A percentile compares a stretch with the other conserved stretches of the same genome.
Evolutionary conservation across 1,284 basidiomycete genomes (phyloP).

Genomic region (Ganoderma lingzhi): DNA sequence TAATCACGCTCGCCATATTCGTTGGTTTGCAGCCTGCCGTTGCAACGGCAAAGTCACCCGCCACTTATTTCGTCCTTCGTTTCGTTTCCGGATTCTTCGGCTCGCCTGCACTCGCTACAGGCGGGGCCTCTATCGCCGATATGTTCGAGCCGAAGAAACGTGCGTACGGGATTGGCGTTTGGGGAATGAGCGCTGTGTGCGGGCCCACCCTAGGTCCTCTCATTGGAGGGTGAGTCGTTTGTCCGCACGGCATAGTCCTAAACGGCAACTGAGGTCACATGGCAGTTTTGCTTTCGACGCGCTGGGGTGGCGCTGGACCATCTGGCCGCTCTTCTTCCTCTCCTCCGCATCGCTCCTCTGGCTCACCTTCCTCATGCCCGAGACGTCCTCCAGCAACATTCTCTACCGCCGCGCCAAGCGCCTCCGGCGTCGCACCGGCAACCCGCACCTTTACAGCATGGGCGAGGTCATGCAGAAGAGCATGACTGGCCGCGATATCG

Average conservation of each 20-base stretch:
- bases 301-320: constrained; percentile 58
- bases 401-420: constrained; percentile 45
- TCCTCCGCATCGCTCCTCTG: constrained; percentile 48
- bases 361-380: constrained; percentile 57
- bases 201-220: constrained; percentile 55
- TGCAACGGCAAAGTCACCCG: constrained; percentile 63
- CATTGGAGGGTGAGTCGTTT: constrained; percentile 42
- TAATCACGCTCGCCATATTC: constrained; percentile 62
- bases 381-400: constrained; percentile 56
- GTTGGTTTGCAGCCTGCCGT: constrained; percentile 64
- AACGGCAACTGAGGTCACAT: background rate
- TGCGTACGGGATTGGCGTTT: constrained; percentile 64
- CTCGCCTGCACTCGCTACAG: constrained; percentile 46
- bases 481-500: constrained; percentile 34
- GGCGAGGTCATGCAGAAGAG: constrained; percentile 40
- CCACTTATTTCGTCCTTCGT: constrained; percentile 64
- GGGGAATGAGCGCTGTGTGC: constrained; percentile 63
- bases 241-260: too few species aligned
- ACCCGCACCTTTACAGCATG: constrained; percentile 36
- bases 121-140: constrained; percentile 47
- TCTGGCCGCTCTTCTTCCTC: constrained; percentile 63
- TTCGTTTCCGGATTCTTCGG: constrained; percentile 69
- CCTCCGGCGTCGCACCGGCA: constrained; percentile 41
- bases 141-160: constrained; percentile 60
- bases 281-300: constrained; percentile 47